Base-by-base conservation (phyloP, 192 early-diverging fungal species). In the Chytriomyces hyalinus region DNA sequence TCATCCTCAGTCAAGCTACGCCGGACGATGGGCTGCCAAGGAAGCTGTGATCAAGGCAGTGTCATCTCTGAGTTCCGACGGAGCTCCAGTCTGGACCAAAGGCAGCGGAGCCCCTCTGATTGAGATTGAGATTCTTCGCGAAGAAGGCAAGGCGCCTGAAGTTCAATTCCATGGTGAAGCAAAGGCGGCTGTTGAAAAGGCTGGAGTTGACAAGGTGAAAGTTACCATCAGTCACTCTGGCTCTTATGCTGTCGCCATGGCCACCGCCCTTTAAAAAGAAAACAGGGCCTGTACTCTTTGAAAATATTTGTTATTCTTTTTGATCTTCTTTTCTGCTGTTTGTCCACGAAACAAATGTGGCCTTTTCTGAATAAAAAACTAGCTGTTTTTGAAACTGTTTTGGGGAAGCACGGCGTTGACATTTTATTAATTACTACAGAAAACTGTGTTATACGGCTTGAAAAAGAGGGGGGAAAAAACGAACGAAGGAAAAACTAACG, bases 11-110 rank as follows among this genome's bases (percentile, higher is more conserved):
- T 86, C 94, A 0, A 94, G 93, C 83, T 95, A 93, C 83, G 92
- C 96, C 46, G 96, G 96, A 65, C 90, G 92, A 44, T 98, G 96
- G 96, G 93, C 92, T 6, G 96, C 96, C 67, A 98, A 98, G 88
- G 96, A 98, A 78, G 94, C 96, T 1, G 94, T 95, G 15, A 87
- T 98, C 79, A 98, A 98, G 89, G 95, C 96, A 13, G 90, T 98
- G 26, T 91, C 91, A 51, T 93, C 91, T 7, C 88, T 86, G 0
- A 36, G 36, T 36, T 69, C 84, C 24, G 61, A 75, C 20, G 81
- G 81, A 26, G 62, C 61, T n/a, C 49, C 61, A 60, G 93, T 96
- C 17, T 93, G 91, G 90, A 88, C 87, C 46, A 82, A 92, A 67
- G 95, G 95, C 50, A 90, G 91, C 49, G 96, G 84, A 44, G 96